phyloP scores from a whole-genome alignment of 176 grass and related monocot species.

The Aegilops speltoides region DNA sequence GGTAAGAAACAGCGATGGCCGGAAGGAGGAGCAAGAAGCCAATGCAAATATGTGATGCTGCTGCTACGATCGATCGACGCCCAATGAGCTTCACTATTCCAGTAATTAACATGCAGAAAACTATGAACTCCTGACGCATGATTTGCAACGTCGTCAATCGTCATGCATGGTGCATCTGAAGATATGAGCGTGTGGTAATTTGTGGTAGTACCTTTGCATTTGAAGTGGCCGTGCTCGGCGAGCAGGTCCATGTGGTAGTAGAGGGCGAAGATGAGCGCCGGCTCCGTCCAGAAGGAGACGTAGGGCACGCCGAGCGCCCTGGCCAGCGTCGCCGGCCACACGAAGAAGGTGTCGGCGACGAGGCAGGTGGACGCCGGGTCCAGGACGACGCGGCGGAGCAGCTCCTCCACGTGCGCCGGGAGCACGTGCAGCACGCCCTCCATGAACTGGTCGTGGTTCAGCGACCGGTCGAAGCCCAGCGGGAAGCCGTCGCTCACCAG shows the following conservation, averaged over 20 bases:
- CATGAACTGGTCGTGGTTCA: constrained; percentile 67
- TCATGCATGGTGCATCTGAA: too few species aligned
- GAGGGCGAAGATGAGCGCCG: constrained; percentile 59
- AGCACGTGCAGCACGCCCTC: constrained; percentile 47
- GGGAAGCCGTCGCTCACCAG: constrained; percentile 60
- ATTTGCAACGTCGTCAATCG: background rate
- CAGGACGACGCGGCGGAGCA: constrained; percentile 46
- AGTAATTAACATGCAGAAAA: background rate
- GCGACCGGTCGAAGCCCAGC: constrained; percentile 50
- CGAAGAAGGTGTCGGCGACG: constrained; percentile 65
- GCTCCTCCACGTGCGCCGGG: constrained; percentile 64
- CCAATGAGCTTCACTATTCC: too few species aligned
- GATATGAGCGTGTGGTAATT: too few species aligned
- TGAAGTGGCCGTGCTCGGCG: constrained; percentile 50
- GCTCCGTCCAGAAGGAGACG: constrained; percentile 76
- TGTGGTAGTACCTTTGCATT: constrained; percentile 28
- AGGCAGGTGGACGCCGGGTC: constrained; percentile 53
- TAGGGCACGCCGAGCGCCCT: constrained; percentile 48
- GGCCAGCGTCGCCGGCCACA: constrained; percentile 60
- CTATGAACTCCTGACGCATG: too few species aligned
- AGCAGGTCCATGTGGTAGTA: constrained; percentile 68
- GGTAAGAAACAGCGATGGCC: background rate
- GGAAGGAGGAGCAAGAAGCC: background rate
- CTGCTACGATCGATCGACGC: background rate
- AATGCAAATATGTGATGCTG: background rate